A percentile compares a stretch with the other conserved stretches of the same genome.
These are phyloP conservation scores for Aspergillus vadensis DNA, from an alignment of 2,329 filamentous ascomycete species.

Conservation along the genomic window DNA sequence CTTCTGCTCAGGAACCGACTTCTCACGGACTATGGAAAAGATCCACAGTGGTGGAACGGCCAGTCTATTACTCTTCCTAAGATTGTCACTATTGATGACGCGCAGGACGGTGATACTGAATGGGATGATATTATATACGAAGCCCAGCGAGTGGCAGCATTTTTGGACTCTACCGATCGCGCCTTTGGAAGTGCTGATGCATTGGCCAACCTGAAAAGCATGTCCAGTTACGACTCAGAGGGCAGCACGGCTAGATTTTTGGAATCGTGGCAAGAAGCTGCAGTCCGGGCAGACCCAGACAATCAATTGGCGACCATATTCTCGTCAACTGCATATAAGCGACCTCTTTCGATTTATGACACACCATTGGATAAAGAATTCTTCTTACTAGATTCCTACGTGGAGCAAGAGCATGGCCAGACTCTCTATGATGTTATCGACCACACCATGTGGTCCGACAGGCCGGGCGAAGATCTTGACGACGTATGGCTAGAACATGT, in stretches of 20 bases:
- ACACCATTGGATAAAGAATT: conserved; percentile 40
- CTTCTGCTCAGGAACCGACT: conserved; percentile 53
- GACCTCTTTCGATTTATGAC: conserved; percentile 30
- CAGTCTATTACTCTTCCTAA: conserved; percentile 52
- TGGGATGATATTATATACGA: conserved; percentile 56
- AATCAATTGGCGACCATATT: conserved; percentile 49
- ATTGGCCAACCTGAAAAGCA: conserved; percentile 48
- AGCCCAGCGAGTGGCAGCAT: conserved; percentile 63
- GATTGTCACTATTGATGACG: conserved; percentile 50
- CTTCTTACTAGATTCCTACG: conserved; percentile 40
- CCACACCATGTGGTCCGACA: conserved; percentile 51
- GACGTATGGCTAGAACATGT: conserved; percentile 52
- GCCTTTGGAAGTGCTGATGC: conserved; percentile 60
- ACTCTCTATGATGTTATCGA: conserved; percentile 59
- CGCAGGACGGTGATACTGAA: conserved; percentile 35
- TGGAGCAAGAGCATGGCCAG: conserved; percentile 42
- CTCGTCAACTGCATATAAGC: conserved; percentile 49
- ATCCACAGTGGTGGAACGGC: conserved; percentile 65
- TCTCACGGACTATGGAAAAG: conserved; percentile 55
- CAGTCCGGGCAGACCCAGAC: conserved; percentile 44
- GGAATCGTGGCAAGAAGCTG: conserved; percentile 52
- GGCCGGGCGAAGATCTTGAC: conserved; percentile 41
- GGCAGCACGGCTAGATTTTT: conserved; percentile 49
- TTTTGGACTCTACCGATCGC: conserved; percentile 59
- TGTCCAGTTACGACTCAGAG: conserved; percentile 38